Evolutionary conservation across 2,329 filamentous ascomycete species (phyloP), one percentile per base, ranked within the genome.

Genomic region (Mycosphaerelloides madeirae): DNA sequence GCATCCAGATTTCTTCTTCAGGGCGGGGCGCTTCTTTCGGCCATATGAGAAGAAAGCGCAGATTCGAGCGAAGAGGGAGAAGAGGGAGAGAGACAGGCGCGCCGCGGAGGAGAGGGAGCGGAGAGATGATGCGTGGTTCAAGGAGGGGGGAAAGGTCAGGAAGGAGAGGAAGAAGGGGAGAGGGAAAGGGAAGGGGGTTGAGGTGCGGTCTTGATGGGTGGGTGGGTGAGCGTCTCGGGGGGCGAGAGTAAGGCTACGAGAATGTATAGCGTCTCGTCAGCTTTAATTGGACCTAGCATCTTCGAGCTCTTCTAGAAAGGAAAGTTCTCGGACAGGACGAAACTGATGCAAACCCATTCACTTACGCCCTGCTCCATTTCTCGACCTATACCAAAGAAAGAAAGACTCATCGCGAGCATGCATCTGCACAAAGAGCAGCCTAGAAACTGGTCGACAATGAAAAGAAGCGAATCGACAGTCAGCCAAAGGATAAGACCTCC

Each of bases 131-230:
- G 16, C 6, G 9, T 35, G 40, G 40, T 43, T 29, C 3, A 37
- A 43, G 40, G 32, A 43, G 15, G 22, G 13, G 12, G 14, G 40
- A 2, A 37, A 43, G 32, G 33, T 16, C 31, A 37, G 32, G 40
- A 43, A 37, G 20, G 28, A 7, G 31, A 15, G n/a, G 31, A 33
- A 33, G n/a, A 8, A 15, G 31, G 7, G n/a, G n/a, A 33, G 31
- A 15, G 31, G n/a, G 31, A 14, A 33, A 33, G 31, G n/a, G 6
- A 14, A 33, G 31, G 31, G 13, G 31, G 16, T 7, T 15, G 7
- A 6, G 6, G 31, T 8, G 31, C n/a, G 31, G 31, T 33, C 7
- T 15, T 12, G 31, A 14, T 8, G 31, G 31, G n/a, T 29, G n/a
- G 8, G 28, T 8, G n/a, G 8, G 8, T 8, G 8, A 29, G 28